A percentile compares a stretch with the other conserved stretches of the same genome.
Evolutionary conservation across 2,329 filamentous ascomycete genomes (phyloP).

Genomic region (Juglanconis juglandina): DNA sequence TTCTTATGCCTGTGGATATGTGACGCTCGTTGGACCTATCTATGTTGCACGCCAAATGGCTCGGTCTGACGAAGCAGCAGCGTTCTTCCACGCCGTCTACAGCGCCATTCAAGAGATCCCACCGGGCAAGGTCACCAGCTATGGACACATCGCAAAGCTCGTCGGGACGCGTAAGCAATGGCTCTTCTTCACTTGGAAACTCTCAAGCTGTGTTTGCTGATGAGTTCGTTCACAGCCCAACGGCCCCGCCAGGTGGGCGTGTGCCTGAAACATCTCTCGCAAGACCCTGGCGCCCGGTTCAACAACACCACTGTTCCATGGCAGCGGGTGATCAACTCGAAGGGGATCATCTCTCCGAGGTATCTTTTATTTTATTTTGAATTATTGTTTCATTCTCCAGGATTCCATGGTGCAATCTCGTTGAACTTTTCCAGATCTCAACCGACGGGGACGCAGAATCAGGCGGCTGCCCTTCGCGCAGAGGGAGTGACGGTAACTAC

Average conservation of each 20-base stretch:
- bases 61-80: slow-evolving; percentile 68
- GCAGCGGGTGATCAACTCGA: slow-evolving; percentile 89
- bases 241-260: slow-evolving; percentile 82
- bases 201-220: not conserved
- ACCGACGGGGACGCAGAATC: slow-evolving; percentile 45
- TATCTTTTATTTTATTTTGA: slow-evolving; percentile 30
- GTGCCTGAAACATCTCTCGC: slow-evolving; percentile 80
- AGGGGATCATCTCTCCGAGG: slow-evolving; percentile 82
- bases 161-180: slow-evolving; percentile 64
- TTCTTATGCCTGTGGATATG: not conserved
- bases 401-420: not conserved
- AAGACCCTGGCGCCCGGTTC: slow-evolving; percentile 51
- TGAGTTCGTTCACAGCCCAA: slow-evolving; percentile 49
- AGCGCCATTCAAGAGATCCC: slow-evolving; percentile 83
- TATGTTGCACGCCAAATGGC: slow-evolving; percentile 48
- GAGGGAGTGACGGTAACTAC: slow-evolving; percentile 52
- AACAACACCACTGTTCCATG: slow-evolving; percentile 81
- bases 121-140: slow-evolving; percentile 76
- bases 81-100: slow-evolving; percentile 78
- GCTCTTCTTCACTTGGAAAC: not conserved
- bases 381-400: not conserved
- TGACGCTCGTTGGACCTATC: fast-evolving
- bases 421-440: slow-evolving; percentile 38
- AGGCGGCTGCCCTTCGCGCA: slow-evolving; percentile 46
- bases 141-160: slow-evolving; percentile 74